Evolutionary conservation across 108 stramenopile genomes (phyloP).

Genomic region (Aurantiochytrium sp.): DNA sequence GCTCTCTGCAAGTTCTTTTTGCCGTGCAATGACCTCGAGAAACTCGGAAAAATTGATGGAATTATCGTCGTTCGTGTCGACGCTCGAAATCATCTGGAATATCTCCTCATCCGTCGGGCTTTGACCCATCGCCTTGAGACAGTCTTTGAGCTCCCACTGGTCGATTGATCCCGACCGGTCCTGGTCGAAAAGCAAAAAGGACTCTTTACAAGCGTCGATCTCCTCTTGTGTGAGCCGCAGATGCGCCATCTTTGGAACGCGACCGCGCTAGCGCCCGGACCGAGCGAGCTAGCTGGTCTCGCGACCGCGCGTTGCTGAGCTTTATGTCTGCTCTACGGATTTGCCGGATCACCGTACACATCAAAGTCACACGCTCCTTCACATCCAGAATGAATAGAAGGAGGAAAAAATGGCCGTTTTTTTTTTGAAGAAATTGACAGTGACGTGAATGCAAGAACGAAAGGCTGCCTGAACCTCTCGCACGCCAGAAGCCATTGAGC

Average conservation of each 20-base stretch:
- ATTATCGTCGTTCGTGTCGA: constrained; percentile 79
- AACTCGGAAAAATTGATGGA: constrained; percentile 83
- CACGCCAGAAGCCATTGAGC: too few species aligned
- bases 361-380: too few species aligned
- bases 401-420: too few species aligned
- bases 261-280: not conserved
- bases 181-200: constrained; percentile 65
- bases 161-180: constrained; percentile 63
- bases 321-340: too few species aligned
- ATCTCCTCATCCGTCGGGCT: constrained; percentile 82
- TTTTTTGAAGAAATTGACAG: too few species aligned
- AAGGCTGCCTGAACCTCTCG: too few species aligned
- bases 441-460: too few species aligned
- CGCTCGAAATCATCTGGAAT: constrained; percentile 70
- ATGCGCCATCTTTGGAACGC: not conserved
- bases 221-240: constrained; percentile 60
- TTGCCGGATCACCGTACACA: too few species aligned
- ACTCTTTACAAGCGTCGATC: constrained; percentile 68
- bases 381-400: too few species aligned
- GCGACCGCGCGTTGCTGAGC: not conserved
- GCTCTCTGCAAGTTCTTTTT: constrained; percentile 65
- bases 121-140: constrained; percentile 77
- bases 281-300: not conserved
- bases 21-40: constrained; percentile 76
- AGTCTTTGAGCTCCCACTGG: constrained; percentile 76